A percentile compares a stretch with the other conserved stretches of the same genome.
phyloP scores from a whole-genome alignment of 768 basidiomycete species.

The Termitomyces sp. region DNA sequence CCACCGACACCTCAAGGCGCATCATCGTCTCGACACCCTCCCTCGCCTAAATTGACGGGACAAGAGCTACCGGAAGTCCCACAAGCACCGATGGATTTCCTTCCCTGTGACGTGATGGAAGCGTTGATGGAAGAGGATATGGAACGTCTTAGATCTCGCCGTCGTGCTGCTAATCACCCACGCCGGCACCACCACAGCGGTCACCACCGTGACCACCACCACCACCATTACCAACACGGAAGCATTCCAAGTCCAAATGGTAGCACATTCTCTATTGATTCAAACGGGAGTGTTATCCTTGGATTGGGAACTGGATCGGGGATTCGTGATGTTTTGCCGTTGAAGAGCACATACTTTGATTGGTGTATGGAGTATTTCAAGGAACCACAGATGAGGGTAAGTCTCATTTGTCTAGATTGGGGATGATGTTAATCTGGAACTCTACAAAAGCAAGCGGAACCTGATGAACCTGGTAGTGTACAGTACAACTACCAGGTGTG shows the following conservation, averaged over 20 bases:
- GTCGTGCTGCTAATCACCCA: constrained; percentile 39
- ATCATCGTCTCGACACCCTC: constrained; percentile 15
- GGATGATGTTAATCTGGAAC: constrained; percentile 10
- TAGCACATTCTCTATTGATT: constrained; percentile 77
- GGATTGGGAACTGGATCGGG: constrained; percentile 79
- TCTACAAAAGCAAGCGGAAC: constrained; percentile 74
- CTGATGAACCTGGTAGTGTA: constrained; percentile 92
- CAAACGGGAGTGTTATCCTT: constrained; percentile 62
- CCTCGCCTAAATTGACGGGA: constrained; percentile 22
- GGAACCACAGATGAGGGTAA: constrained; percentile 97
- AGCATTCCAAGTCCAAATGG: constrained; percentile 65
- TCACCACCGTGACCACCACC: neutral
- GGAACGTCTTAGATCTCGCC: constrained; percentile 78
- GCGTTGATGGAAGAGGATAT: constrained; percentile 93
- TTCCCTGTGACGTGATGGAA: constrained; percentile 79
- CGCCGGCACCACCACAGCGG: constrained; percentile 31
- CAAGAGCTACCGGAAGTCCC: constrained; percentile 28
- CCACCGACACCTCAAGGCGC: constrained; percentile 39
- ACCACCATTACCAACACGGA: constrained; percentile 32
- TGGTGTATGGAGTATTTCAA: constrained; percentile 98
- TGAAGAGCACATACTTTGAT: constrained; percentile 91
- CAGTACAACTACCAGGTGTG: constrained; percentile 95
- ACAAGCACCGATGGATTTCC: constrained; percentile 47
- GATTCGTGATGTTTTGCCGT: constrained; percentile 80
- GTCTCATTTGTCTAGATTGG: constrained; percentile 16